phyloP scores from a whole-genome alignment of 305 asterid genomes.

The Lippia alba region DNA sequence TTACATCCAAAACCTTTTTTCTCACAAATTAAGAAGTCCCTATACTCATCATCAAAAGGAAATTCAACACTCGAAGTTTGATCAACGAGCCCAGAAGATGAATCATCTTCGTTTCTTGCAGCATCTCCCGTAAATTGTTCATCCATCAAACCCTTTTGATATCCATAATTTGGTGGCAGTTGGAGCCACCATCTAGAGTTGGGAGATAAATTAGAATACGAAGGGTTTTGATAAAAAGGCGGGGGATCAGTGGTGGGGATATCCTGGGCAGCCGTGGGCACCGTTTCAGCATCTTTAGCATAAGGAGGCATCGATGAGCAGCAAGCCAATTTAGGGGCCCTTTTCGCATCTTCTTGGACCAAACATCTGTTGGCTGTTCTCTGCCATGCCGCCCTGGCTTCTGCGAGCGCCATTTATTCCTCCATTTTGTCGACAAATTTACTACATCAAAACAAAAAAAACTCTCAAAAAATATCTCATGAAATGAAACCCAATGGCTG shows the following conservation, averaged over 20 bases:
- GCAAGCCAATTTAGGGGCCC: constrained; percentile 93
- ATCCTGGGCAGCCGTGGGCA: constrained; percentile 50
- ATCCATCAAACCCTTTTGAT: constrained; percentile 47
- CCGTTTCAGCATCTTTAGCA: constrained; percentile 49
- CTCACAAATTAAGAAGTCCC: constrained; percentile 16
- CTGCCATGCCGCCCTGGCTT: constrained; percentile 98
- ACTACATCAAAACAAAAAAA: constrained; percentile 19
- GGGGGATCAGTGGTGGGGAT: constrained; percentile 39
- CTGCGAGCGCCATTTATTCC: constrained; percentile 80
- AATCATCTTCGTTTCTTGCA: constrained; percentile 34
- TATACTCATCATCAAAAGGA: constrained; percentile 41
- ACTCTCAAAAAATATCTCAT: constrained; percentile 1
- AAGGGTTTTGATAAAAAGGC: constrained; percentile 51
- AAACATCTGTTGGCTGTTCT: constrained; percentile 87
- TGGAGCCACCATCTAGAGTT: constrained; percentile 90
- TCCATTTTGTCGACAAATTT: constrained; percentile 48
- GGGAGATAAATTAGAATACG: constrained; percentile 70
- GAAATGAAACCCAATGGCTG: constrained; percentile 1
- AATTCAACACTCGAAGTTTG: constrained; percentile 36
- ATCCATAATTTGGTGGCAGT: constrained; percentile 52
- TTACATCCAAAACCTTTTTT: constrained; percentile 37
- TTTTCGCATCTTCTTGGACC: constrained; percentile 93
- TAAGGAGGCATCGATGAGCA: constrained; percentile 61
- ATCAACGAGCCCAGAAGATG: constrained; percentile 24
- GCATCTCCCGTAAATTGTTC: constrained; percentile 37